phyloP scores from a whole-genome alignment of 148 eudicot species.

The Rhododendron mucronatum region DNA sequence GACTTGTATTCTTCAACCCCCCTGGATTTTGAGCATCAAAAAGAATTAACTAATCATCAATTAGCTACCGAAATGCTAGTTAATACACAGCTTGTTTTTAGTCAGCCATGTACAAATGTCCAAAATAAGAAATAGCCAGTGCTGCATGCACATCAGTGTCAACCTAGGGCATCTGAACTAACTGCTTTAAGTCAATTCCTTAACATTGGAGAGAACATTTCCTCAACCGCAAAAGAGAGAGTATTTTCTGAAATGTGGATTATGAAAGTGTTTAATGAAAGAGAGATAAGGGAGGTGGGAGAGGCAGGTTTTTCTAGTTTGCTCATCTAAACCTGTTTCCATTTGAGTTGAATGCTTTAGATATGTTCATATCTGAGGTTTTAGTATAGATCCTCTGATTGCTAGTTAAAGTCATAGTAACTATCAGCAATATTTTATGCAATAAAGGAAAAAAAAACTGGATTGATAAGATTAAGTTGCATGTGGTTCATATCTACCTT shows the following conservation, averaged over 20 bases:
- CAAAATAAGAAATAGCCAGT: background rate
- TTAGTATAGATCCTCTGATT: background rate
- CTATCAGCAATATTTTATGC: background rate
- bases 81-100: background rate
- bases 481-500: background rate
- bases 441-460: background rate
- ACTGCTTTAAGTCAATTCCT: background rate
- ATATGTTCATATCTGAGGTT: background rate
- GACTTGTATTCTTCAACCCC: conserved; percentile 31
- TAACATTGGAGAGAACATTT: background rate
- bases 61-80: background rate
- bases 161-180: background rate
- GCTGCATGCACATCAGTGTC: background rate
- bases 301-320: background rate
- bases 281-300: background rate
- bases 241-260: background rate
- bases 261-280: background rate
- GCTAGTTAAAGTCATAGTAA: background rate
- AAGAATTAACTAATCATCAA: background rate
- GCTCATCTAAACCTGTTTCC: background rate
- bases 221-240: background rate
- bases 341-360: background rate
- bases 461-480: background rate
- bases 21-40: conserved; percentile 13
- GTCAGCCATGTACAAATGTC: background rate